These are phyloP conservation scores for Vigna mungo DNA, from an alignment of 306 rosid genomes.

Conservation along the genomic window DNA sequence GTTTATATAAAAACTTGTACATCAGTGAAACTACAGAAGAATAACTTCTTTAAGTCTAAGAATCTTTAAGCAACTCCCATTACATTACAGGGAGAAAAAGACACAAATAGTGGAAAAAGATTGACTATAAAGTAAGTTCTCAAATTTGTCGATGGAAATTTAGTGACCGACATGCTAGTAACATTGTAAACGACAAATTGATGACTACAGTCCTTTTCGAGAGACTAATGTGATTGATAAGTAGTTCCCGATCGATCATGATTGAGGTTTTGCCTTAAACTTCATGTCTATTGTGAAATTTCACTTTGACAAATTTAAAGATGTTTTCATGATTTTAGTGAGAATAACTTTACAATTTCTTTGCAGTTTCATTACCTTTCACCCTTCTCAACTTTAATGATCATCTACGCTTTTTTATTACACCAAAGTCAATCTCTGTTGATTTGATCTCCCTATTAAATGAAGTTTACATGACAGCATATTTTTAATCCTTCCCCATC, in stretches of 20 bases:
- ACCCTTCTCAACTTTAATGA: constrained; percentile 9
- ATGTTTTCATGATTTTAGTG: not conserved
- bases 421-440: not conserved
- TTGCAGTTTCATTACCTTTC: not conserved
- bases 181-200: constrained; percentile 4
- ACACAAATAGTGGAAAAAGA: not conserved
- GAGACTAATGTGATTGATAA: not conserved
- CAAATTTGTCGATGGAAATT: not conserved
- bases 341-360: not conserved
- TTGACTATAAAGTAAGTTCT: not conserved
- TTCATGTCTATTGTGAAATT: not conserved
- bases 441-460: constrained; percentile 26
- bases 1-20: not conserved
- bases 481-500: constrained; percentile 36
- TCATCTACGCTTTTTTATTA: not conserved
- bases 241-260: not conserved
- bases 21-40: not conserved
- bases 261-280: not conserved
- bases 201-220: not conserved
- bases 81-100: not conserved
- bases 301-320: not conserved
- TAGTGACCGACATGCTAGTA: not conserved
- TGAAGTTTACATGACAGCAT: constrained; percentile 19
- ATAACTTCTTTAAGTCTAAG: not conserved
- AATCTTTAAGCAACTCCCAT: not conserved